phyloP scores from a whole-genome alignment of 1,284 basidiomycete species.

The Rhodotorula sp. region DNA sequence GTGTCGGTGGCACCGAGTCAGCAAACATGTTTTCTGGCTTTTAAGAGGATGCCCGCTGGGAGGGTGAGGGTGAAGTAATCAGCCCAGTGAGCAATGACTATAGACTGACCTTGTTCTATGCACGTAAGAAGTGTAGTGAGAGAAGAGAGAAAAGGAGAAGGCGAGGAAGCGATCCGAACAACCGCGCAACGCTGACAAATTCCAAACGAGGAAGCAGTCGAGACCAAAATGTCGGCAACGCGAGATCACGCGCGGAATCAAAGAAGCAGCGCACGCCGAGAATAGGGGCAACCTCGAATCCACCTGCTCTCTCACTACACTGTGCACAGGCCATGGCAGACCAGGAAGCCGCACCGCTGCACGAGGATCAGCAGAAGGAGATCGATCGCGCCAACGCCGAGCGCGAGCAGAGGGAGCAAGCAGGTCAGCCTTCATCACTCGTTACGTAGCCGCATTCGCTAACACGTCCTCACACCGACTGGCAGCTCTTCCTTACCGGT shows the following conservation, averaged over 20 bases:
- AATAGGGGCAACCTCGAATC: neutral
- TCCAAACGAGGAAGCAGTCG: neutral
- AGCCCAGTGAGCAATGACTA: too few species aligned
- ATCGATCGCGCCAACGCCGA: slow-evolving; percentile 67
- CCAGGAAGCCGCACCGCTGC: neutral
- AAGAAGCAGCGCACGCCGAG: neutral
- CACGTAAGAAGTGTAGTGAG: neutral
- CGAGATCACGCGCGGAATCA: neutral
- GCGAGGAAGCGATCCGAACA: neutral
- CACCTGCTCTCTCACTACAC: neutral
- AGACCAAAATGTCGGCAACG: too few species aligned
- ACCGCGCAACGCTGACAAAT: neutral
- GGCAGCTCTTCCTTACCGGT: slow-evolving; percentile 73
- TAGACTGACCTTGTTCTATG: neutral
- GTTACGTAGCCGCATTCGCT: neutral
- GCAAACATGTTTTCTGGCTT: too few species aligned
- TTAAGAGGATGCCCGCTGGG: too few species aligned
- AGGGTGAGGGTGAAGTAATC: too few species aligned
- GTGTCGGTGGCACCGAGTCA: neutral
- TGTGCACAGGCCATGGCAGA: neutral
- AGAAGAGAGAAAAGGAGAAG: neutral
- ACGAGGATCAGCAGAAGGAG: slow-evolving; percentile 66
- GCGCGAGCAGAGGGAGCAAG: slow-evolving; percentile 76
- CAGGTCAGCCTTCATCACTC: slow-evolving; percentile 58
- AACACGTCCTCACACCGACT: neutral